Conservation (phyloP, 257 asterid genomes). For the Galeopsis tetrahit region DNA sequence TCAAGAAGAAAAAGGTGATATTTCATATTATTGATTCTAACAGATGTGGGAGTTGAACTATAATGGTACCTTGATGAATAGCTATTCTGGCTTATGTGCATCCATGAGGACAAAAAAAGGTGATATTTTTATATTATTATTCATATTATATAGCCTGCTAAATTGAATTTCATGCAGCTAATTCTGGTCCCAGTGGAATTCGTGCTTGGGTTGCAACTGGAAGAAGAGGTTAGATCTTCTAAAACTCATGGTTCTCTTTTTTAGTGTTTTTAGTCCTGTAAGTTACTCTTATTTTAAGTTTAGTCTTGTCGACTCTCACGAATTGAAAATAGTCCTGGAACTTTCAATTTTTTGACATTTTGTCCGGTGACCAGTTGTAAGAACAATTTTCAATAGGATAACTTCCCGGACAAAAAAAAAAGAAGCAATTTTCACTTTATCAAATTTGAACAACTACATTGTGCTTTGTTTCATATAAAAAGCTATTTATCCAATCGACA, state of each 20-base stretch:
- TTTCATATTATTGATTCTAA: constrained; percentile 1
- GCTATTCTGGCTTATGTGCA: constrained; percentile 89
- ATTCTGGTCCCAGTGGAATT: constrained; percentile 41
- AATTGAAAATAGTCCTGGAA: no score
- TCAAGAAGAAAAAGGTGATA: neutral
- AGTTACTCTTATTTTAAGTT: no score
- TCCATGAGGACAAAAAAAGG: constrained; percentile 61
- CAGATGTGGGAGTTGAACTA: constrained; percentile 89
- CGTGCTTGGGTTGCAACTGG: constrained; percentile 92
- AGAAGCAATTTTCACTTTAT: neutral
- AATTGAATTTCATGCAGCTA: constrained; percentile 48
- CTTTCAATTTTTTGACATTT: no score
- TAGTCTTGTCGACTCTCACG: no score
- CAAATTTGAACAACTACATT: neutral
- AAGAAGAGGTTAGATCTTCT: constrained; percentile 56
- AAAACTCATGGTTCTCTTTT: constrained; percentile 6
- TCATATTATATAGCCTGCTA: constrained; percentile 24
- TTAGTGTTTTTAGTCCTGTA: no score
- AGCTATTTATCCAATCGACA: neutral
- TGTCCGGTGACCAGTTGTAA: no score
- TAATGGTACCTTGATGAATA: constrained; percentile 73
- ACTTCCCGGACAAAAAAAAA: no score
- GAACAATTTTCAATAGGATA: no score
- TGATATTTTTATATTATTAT: constrained; percentile 19
- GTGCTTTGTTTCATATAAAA: neutral